Base-by-base conservation (phyloP, 2,329 filamentous ascomycete species). In the Arthrocladium fulminans region DNA sequence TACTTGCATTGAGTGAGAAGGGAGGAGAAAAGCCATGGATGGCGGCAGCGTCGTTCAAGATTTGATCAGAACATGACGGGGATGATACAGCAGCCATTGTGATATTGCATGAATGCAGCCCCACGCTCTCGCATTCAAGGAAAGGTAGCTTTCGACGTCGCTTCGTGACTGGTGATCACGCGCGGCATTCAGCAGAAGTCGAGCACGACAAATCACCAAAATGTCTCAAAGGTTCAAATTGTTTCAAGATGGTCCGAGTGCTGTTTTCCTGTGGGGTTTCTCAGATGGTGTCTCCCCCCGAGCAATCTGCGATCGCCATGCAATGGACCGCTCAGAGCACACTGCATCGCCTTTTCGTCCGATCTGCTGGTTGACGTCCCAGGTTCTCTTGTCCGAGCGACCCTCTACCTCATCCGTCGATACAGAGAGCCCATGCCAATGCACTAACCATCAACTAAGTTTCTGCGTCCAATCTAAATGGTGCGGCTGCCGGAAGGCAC, bases 1-100 rank as follows among this genome's bases (percentile, higher is more conserved):
- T 37, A 37, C 35, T 43, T 44, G 37, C 24, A 49, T 41, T 23
- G 40, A 46, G 38, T 29, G 58, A 56, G 57, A 58, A 52, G 54
- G 59, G 57, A 57, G 57, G 55, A 53, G 56, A 40, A 41, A 29
- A 29, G 13, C 27, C 7, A 7, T 29, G 27, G 7, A 7, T 7
- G 27, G 7, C 27, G 13, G 27, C 7, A 7, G 27, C 27, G 7
- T 29, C 7, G 7, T 29, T 7, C 7, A 29, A 7, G 27, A 13
- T 7, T 29, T 7, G 27, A 7, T 13, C 7, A 29, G 27, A 29
- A 29, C 13, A 7, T 13, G 7, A n/a, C 32, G 32, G 17, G n/a
- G 6, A 35, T n/a, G 32, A 15, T 15, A 41, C 19, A 51, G 40
- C 45, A 10, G 23, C 12, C 32, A 13, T 13, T 40, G 17, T 40